phyloP scores from a whole-genome alignment of 176 grass and related monocot species.

The Rhynchospora tenuis region DNA sequence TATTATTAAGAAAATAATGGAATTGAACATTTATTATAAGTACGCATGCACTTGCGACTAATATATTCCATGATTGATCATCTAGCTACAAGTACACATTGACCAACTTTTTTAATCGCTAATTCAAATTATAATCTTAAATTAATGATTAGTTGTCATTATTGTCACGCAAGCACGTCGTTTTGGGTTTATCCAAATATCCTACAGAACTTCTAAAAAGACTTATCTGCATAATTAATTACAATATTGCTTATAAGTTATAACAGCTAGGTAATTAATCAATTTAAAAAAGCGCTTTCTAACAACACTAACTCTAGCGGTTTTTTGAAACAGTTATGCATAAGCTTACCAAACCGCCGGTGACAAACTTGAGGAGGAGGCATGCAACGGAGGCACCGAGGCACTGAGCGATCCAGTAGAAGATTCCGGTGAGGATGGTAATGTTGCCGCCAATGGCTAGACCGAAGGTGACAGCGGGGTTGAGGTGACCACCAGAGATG shows the following conservation, averaged over 20 bases:
- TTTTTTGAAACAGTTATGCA: not conserved
- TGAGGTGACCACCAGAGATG: conserved; percentile 86
- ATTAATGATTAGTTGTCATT: not conserved
- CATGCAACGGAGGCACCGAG: conserved; percentile 70
- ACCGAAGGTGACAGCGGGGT: conserved; percentile 86
- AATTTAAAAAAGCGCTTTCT: not conserved
- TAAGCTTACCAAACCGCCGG: conserved; percentile 44
- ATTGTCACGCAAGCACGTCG: not conserved
- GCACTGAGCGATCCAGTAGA: conserved; percentile 82
- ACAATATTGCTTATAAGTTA: not conserved
- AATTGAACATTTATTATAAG: not conserved
- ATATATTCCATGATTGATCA: not conserved
- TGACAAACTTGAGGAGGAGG: conserved; percentile 73
- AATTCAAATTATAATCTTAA: not conserved
- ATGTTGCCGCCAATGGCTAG: conserved; percentile 78
- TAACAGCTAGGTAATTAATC: not conserved
- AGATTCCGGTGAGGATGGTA: conserved; percentile 81
- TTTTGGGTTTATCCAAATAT: not conserved
- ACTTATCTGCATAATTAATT: not conserved
- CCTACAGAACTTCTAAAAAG: not conserved
- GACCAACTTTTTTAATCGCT: not conserved
- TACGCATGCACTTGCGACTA: not conserved
- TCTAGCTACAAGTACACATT: not conserved
- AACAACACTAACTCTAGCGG: not conserved
- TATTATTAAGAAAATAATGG: too few species aligned